phyloP scores from a whole-genome alignment of 2,329 filamentous ascomycete genomes.

The Colletotrichum paranaense region DNA sequence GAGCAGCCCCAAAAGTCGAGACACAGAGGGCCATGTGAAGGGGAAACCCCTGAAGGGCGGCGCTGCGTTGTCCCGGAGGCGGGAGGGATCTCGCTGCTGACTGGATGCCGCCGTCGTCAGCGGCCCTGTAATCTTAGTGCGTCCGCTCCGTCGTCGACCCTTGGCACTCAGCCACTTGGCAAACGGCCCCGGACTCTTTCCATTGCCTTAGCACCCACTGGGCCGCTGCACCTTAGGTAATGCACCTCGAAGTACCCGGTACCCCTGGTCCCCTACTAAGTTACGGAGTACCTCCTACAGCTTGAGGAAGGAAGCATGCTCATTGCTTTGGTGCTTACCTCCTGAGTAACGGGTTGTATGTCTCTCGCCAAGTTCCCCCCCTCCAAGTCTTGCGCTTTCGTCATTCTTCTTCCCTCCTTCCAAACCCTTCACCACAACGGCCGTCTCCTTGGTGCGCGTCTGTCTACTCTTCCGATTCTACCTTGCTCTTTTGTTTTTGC shows the following conservation, averaged over 20 bases:
- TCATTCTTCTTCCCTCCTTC: neutral
- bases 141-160: conserved; percentile 13
- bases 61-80: conserved; percentile 11
- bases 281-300: neutral
- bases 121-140: conserved; percentile 32
- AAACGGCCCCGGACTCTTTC: conserved; percentile 4
- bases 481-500: neutral
- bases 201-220: neutral
- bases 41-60: conserved; percentile 23
- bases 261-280: neutral
- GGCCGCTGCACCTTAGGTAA: neutral
- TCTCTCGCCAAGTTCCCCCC: neutral
- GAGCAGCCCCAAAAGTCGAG: neutral
- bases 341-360: neutral
- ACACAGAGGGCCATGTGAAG: neutral
- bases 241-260: neutral
- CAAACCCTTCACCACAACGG: neutral
- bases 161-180: conserved; percentile 26
- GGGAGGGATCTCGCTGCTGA: conserved; percentile 19
- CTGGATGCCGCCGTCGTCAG: conserved; percentile 20
- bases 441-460: neutral
- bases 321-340: neutral
- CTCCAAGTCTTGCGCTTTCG: neutral
- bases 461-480: neutral
- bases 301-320: neutral